Evolutionary conservation across 176 grass and related monocot species (phyloP).

Genomic region (Zea mays): Zm-B73-REFERENCE-NAM-5.0 NC_050104.1:81641501-81642000

Average conservation of each 20-base stretch:
- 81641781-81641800: background rate
- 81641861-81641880: background rate
- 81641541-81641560: slow-evolving; percentile 4
- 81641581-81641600: background rate
- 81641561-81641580: slow-evolving; percentile 16
- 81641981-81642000: background rate
- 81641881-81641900: background rate
- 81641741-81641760: background rate
- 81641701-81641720: background rate
- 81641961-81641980: background rate
- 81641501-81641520: slow-evolving; percentile 24
- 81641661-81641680: background rate
- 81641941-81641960: background rate
- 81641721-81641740: slow-evolving; percentile 1
- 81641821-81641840: background rate
- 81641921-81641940: background rate
- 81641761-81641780: background rate
- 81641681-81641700: slow-evolving; percentile 3
- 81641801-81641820: background rate
- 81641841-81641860: background rate
- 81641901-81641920: background rate
- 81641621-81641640: slow-evolving; percentile 20
- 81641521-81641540: slow-evolving; percentile 49
- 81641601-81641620: background rate
- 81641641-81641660: slow-evolving; percentile 16